phyloP scores from a whole-genome alignment of 352 stramenopile genomes.

The Salisapilia sapeloensis region DNA sequence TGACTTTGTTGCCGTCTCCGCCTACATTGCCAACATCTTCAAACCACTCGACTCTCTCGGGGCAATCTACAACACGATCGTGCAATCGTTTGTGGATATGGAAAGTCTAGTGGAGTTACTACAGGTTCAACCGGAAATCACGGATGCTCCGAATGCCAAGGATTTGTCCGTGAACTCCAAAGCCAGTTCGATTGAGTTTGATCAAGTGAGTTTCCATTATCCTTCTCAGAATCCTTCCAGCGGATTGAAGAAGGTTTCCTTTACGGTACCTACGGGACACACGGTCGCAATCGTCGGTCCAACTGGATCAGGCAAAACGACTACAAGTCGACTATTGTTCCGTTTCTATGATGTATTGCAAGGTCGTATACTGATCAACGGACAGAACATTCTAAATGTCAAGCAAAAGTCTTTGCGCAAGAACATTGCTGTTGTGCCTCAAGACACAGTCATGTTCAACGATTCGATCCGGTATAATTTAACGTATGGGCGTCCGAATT shows the following conservation, averaged over 20 bases:
- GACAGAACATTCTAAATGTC: conserved; percentile 73
- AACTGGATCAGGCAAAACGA: conserved; percentile 89
- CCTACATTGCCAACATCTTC: conserved; percentile 93
- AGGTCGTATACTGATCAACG: conserved; percentile 75
- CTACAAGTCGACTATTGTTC: conserved; percentile 88
- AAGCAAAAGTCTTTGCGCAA: conserved; percentile 81
- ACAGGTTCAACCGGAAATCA: conserved; percentile 83
- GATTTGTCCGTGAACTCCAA: conserved; percentile 16
- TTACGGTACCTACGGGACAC: conserved; percentile 50
- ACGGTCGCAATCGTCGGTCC: conserved; percentile 89
- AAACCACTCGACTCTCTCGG: conserved; percentile 93
- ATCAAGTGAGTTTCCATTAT: conserved; percentile 86
- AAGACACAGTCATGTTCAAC: conserved; percentile 96
- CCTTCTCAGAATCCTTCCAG: conserved; percentile 71
- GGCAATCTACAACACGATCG: conserved; percentile 91
- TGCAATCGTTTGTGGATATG: conserved; percentile 94
- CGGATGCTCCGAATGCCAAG: conserved; percentile 67
- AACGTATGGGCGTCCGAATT: conserved; percentile 77
- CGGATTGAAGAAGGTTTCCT: conserved; percentile 74
- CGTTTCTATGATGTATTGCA: conserved; percentile 90
- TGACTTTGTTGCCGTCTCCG: conserved; percentile 91
- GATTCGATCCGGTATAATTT: conserved; percentile 93
- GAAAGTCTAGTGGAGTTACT: conserved; percentile 92
- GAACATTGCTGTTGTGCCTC: conserved; percentile 90
- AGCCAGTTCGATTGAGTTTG: conserved; percentile 75